Percentiles rank a stretch among this genome's conserved stretches.
These are phyloP conservation scores for Halophytophthora polymorphica DNA, from an alignment of 352 stramenopile genomes.

Conservation along the genomic window DNA sequence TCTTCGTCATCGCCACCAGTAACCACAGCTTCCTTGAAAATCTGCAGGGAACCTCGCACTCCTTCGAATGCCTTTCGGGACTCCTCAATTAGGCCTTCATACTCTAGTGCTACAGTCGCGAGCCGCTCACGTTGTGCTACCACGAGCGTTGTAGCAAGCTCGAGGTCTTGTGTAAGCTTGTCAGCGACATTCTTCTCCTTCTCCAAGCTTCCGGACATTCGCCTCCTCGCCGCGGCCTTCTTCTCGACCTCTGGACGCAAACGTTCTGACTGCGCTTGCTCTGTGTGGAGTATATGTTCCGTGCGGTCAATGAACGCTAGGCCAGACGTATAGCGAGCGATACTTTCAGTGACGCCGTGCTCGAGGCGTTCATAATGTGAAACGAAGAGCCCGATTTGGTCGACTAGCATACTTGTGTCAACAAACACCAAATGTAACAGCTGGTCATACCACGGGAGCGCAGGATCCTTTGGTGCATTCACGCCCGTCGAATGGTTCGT, in stretches of 20 bases:
- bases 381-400: conserved; percentile 50
- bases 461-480: no score
- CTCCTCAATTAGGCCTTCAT: conserved; percentile 41
- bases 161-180: conserved; percentile 48
- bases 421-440: conserved; percentile 19
- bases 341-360: conserved; percentile 21
- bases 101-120: conserved; percentile 43
- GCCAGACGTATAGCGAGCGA: conserved; percentile 31
- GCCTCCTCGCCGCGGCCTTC: conserved; percentile 36
- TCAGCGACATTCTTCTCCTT: conserved; percentile 43
- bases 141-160: conserved; percentile 37
- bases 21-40: conserved; percentile 34
- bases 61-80: conserved; percentile 28
- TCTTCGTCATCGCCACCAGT: conserved; percentile 4
- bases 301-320: conserved; percentile 55
- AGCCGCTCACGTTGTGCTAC: conserved; percentile 40
- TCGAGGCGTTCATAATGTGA: conserved; percentile 29
- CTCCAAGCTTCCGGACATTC: conserved; percentile 65
- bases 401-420: conserved; percentile 49
- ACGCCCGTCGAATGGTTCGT: no score
- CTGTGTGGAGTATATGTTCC: conserved; percentile 40
- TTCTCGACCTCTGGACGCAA: conserved; percentile 52
- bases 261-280: conserved; percentile 46
- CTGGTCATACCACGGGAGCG: conserved; percentile 4
- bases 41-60: conserved; percentile 18